Evolutionary conservation across 2,329 filamentous ascomycete genomes (phyloP).

Genomic region (Penicillium sp.): DNA sequence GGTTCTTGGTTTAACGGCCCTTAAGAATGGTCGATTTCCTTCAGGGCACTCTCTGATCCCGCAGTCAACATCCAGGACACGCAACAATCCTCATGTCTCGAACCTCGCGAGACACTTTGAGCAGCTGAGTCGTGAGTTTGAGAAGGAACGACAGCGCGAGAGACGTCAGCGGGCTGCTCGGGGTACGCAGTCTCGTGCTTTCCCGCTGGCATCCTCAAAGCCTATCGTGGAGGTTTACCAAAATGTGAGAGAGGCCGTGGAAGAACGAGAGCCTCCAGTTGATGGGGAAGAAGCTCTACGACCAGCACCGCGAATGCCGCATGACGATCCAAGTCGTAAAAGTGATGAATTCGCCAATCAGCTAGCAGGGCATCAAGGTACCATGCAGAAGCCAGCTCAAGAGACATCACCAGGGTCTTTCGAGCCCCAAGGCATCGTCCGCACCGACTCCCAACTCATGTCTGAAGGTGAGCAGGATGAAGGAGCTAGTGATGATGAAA

Average conservation of each 20-base stretch:
- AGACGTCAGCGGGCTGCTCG: slow-evolving; percentile 75
- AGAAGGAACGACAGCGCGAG: slow-evolving; percentile 87
- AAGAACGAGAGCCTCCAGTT: slow-evolving; percentile 67
- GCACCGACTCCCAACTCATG: slow-evolving; percentile 51
- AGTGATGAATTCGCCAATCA: slow-evolving; percentile 29
- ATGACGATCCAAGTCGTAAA: slow-evolving; percentile 34
- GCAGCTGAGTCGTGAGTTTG: slow-evolving; percentile 92
- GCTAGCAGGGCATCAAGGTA: slow-evolving; percentile 21
- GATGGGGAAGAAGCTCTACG: slow-evolving; percentile 53
- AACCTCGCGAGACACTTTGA: slow-evolving; percentile 95
- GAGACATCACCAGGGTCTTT: slow-evolving; percentile 38
- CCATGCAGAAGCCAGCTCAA: slow-evolving; percentile 33
- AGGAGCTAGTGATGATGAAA: slow-evolving; percentile 68
- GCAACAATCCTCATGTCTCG: slow-evolving; percentile 74
- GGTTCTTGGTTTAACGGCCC: slow-evolving; percentile 63
- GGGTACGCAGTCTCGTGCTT: slow-evolving; percentile 72
- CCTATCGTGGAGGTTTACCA: slow-evolving; percentile 95
- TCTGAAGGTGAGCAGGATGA: slow-evolving; percentile 69
- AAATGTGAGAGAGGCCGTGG: slow-evolving; percentile 87
- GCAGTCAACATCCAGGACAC: slow-evolving; percentile 70
- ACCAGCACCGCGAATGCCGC: slow-evolving; percentile 23
- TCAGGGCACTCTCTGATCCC: slow-evolving; percentile 72
- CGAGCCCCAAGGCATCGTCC: slow-evolving; percentile 45
- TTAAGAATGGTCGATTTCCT: slow-evolving; percentile 57
- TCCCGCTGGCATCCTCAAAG: slow-evolving; percentile 87